phyloP scores from a whole-genome alignment of 306 rosid species.

The Medicago ruthenica region DNA sequence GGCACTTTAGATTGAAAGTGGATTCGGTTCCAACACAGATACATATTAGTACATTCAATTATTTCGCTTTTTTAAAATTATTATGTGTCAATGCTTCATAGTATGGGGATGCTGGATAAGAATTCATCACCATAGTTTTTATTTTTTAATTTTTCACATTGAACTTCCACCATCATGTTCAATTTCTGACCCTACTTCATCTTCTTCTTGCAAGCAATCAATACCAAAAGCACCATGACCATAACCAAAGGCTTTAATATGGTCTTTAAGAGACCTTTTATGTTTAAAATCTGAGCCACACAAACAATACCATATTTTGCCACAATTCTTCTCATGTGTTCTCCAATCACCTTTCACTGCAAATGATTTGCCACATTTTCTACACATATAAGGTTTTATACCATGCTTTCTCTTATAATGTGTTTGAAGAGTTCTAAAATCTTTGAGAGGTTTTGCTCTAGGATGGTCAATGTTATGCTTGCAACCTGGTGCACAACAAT shows the following conservation, averaged over 20 bases:
- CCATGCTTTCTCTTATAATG: conserved; percentile 85
- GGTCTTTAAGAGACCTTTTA: conserved; percentile 72
- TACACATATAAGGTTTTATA: conserved; percentile 64
- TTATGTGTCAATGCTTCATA: neutral
- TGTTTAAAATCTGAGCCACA: conserved; percentile 81
- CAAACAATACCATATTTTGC: conserved; percentile 69
- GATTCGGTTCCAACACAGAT: neutral
- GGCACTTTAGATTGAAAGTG: neutral
- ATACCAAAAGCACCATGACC: conserved; percentile 58
- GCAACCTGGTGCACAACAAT: conserved; percentile 70
- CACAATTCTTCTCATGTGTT: conserved; percentile 83
- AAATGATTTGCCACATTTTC: conserved; percentile 66
- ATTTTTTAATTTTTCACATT: conserved; percentile 31
- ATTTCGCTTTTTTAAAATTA: neutral
- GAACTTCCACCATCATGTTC: conserved; percentile 57
- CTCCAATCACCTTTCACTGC: conserved; percentile 87
- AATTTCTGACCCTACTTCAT: conserved; percentile 56
- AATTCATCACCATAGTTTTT: conserved; percentile 8
- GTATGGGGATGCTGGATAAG: neutral
- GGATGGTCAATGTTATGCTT: conserved; percentile 77
- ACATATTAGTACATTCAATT: neutral
- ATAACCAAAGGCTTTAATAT: conserved; percentile 63
- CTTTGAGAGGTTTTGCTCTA: conserved; percentile 67
- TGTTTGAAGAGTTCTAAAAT: conserved; percentile 79
- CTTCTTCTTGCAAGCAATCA: conserved; percentile 60